phyloP scores from a whole-genome alignment of 2,329 filamentous ascomycete genomes.

The Fusarium concolor region DNA sequence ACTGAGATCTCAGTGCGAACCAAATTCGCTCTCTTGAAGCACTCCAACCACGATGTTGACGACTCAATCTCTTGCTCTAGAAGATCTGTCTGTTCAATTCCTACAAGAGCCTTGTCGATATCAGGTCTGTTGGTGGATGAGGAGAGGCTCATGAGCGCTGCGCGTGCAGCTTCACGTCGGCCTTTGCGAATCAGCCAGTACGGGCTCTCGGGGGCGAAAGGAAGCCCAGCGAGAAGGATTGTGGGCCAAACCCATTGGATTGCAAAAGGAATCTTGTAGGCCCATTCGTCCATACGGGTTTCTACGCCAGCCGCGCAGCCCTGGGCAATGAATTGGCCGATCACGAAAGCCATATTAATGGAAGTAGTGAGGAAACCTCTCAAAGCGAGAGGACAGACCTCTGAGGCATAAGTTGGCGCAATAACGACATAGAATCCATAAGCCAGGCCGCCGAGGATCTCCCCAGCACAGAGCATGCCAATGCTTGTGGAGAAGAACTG shows the following conservation, averaged over 20 bases:
- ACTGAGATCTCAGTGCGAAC: constrained; percentile 59
- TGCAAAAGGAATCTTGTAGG: constrained; percentile 53
- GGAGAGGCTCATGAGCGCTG: constrained; percentile 43
- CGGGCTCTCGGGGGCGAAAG: constrained; percentile 50
- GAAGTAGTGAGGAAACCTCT: constrained; percentile 56
- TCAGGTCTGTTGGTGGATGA: constrained; percentile 57
- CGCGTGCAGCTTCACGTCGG: constrained; percentile 44
- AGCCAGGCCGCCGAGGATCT: background rate
- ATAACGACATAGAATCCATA: constrained; percentile 2
- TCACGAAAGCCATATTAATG: constrained; percentile 57
- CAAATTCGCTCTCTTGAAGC: constrained; percentile 60
- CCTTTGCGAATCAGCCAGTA: constrained; percentile 49
- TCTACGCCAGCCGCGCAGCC: constrained; percentile 49
- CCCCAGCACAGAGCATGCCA: background rate
- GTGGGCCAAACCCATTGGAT: constrained; percentile 53
- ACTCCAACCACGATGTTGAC: constrained; percentile 58
- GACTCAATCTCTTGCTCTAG: constrained; percentile 55
- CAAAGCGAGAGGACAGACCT: constrained; percentile 56
- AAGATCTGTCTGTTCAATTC: constrained; percentile 73
- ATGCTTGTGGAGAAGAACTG: background rate
- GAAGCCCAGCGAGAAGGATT: constrained; percentile 44
- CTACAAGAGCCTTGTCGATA: constrained; percentile 56
- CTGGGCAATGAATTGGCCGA: constrained; percentile 51
- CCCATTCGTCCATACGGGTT: constrained; percentile 43
- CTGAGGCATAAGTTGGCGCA: constrained; percentile 56